Base-by-base conservation (phyloP, 257 asterid species). In the Fraxinus excelsior region DNA sequence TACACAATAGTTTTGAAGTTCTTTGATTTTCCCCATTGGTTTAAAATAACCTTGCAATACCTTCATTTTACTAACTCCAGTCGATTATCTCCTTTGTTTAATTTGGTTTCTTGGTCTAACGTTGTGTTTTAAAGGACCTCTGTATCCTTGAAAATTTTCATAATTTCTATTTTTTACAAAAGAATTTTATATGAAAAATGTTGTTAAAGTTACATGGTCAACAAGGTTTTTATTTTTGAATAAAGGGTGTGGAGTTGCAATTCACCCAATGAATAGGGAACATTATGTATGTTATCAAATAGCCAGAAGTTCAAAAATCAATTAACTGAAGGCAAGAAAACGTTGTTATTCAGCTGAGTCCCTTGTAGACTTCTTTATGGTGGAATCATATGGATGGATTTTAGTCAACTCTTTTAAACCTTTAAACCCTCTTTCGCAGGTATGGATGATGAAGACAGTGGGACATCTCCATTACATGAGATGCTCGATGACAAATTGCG, bases 361-460 rank as follows among this genome's bases (percentile, higher is more conserved):
- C 53, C 53, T 13, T 3, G 19, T 14, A 44, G 16, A 44, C 53
- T 10, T 38, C 53, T 44, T 44, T 44, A 14, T 13, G 18, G 18
- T 11, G 53, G 53, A 13, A 44, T 44, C 53, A 44, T 2, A 44
- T 44, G 13, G 19, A 11, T 13, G 53, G 5, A 65, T 19, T 19
- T 65, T 70, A 4, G 44, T 9, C 62, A 67, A 26, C 34, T 66
- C 6, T 31, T 51, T 16, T 77, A 13, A 72, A 70, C 25, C 70
- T 26, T 69, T 10, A 7, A 51, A 23, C 51, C 35, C 69, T 80
- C 21, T 58, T 25, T 49, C 31, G 29, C 83, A 88, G 86, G 89
- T 73, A 83, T 88, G 90, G 92, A 88, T 53, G 89, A 88, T 67
- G 88, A 84, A 74, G 86, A 81, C 12, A 79, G 83, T 67, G 69